These are phyloP conservation scores for Phoma sp. DNA, from an alignment of 2,329 filamentous ascomycete genomes.

Conservation along the genomic window DNA sequence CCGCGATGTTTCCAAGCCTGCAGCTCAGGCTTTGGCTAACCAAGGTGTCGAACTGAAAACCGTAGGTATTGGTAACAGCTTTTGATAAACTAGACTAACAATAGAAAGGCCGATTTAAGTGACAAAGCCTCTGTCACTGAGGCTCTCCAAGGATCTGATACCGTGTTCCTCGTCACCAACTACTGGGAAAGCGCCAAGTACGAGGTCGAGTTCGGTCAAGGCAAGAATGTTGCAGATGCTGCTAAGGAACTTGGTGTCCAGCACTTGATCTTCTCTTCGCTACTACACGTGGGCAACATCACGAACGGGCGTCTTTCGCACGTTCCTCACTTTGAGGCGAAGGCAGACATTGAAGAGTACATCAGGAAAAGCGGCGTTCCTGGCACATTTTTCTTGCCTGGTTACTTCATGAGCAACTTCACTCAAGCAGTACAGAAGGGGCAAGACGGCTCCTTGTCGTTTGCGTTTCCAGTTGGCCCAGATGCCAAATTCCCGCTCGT, in stretches of 20 bases:
- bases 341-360: slow-evolving; percentile 63
- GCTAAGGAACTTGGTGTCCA: slow-evolving; percentile 25
- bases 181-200: slow-evolving; percentile 24
- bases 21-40: slow-evolving; percentile 24
- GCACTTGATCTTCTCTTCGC: slow-evolving; percentile 32
- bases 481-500: slow-evolving; percentile 51
- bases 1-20: slow-evolving; percentile 49
- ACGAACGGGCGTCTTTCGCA: slow-evolving; percentile 45
- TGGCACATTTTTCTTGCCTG: slow-evolving; percentile 60
- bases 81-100: slow-evolving; percentile 27
- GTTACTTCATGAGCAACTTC: slow-evolving; percentile 63
- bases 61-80: slow-evolving; percentile 10
- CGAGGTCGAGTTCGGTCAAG: slow-evolving; percentile 26
- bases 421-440: slow-evolving; percentile 17
- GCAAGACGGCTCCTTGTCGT: slow-evolving; percentile 29
- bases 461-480: slow-evolving; percentile 12
- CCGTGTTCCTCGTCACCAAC: slow-evolving; percentile 59
- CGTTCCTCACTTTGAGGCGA: slow-evolving; percentile 63
- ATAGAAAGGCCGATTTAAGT: slow-evolving; percentile 52
- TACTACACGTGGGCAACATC: slow-evolving; percentile 27
- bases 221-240: slow-evolving; percentile 30
- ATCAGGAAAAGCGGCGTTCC: slow-evolving; percentile 51
- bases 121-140: slow-evolving; percentile 49
- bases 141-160: slow-evolving; percentile 56
- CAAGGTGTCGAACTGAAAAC: slow-evolving; percentile 31